Evolutionary conservation across 2,329 filamentous ascomycete species (phyloP), one percentile per base, ranked within the genome.

Genomic region (Xylariales sp.): DNA sequence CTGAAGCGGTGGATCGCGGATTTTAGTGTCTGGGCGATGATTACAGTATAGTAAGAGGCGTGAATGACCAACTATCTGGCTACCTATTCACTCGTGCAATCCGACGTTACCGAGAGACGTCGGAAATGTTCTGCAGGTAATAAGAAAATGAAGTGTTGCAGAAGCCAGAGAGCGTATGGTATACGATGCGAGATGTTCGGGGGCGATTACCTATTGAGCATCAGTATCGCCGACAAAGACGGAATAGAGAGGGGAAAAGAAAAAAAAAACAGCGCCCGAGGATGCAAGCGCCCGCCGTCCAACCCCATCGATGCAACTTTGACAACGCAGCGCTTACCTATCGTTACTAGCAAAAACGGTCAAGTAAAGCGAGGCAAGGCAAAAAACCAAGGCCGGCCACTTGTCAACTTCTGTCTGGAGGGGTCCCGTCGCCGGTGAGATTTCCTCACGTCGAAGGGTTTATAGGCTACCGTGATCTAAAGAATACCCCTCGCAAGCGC

Each of bases 291-390:
- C 43, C 55, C 55, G 60, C 45, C 48, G 34, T 52, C 59, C 39
- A 67, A 60, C 54, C 28, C 54, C 36, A 54, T 41, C n/a, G 65
- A 57, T 65, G 66, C 62, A 50, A 68, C 66, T 65, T 53, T 68
- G 66, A 68, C 66, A 65, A 62, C 66, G 34, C 61, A 68, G 65
- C 61, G 62, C 36, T 60, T 64, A 58, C 36, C 56, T 64, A 58
- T 60, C 64, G 50, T 49, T 41, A 23, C 23, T 23, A 23, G 23
- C 23, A 57, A 60, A 32, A 55, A 41, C 49, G 28, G 23, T 30
- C 36, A 60, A 36, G 43, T 46, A 56, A 28, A 41, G 9, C 39
- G 14, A 12, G 14, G 39, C 39, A 41, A 41, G 14, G 43, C 52
- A 52, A 23, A 23, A 23, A 23, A 23, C 23, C 23, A 23, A 8